Percentiles rank a stretch among this genome's conserved stretches.
These are phyloP conservation scores for Entonaema liquescens DNA, from an alignment of 495 filamentous ascomycete species.

Conservation along the genomic window DNA sequence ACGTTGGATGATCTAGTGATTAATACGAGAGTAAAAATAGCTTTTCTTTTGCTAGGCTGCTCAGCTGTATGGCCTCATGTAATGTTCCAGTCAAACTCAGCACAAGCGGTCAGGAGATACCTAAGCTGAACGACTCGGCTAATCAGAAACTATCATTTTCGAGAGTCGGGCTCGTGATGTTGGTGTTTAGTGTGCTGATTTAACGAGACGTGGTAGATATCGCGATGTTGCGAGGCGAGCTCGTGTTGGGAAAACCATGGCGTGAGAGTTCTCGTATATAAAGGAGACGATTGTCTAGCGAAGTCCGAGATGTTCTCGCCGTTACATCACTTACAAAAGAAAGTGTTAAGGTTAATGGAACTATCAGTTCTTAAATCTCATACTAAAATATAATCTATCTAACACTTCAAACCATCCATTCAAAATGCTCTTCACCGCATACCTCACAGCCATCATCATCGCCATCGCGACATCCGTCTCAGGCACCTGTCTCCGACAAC, in stretches of 20 bases:
- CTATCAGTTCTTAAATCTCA: neutral
- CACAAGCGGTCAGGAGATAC: neutral
- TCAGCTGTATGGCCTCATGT: conserved; percentile 40
- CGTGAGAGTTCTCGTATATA: conserved; percentile 17
- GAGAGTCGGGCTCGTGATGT: too few species aligned
- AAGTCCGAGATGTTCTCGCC: too few species aligned
- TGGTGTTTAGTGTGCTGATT: too few species aligned
- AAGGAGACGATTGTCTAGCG: too few species aligned
- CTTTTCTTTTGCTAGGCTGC: neutral
- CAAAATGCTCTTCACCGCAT: conserved; percentile 46
- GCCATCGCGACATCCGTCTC: conserved; percentile 28
- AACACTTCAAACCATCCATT: too few species aligned
- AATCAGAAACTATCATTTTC: too few species aligned
- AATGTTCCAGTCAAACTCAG: conserved; percentile 28
- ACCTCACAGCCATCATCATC: conserved; percentile 34
- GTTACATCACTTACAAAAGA: too few species aligned
- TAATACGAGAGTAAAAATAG: conserved; percentile 9
- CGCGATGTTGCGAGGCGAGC: neutral
- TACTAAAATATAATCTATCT: neutral
- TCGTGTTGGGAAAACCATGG: conserved; percentile 8
- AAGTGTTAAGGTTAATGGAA: too few species aligned
- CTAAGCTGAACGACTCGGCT: too few species aligned
- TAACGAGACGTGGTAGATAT: conserved; percentile 1
- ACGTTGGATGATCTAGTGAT: conserved; percentile 7
- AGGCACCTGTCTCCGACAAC: conserved; percentile 29